Evolutionary conservation across 495 filamentous ascomycete genomes (phyloP), one percentile per base, ranked within the genome.

Genomic region (Podospora pseudopauciseta): DNA sequence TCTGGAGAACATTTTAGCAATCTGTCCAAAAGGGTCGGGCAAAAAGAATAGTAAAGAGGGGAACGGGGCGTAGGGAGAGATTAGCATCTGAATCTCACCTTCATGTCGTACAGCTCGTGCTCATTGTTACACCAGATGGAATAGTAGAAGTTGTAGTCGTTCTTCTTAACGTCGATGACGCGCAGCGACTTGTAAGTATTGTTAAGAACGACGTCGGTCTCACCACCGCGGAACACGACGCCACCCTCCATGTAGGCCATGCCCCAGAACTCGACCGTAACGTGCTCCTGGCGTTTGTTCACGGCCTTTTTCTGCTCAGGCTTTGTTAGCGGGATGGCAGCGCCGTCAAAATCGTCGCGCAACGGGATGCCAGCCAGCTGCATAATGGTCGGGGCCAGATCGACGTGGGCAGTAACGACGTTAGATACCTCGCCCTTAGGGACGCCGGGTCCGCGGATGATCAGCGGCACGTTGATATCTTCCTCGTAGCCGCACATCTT

Each of bases 401-500:
- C 90, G 0, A 88, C 86, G 71, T 92, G 90, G 0, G 89, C 84
- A 0, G 89, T 90, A 2, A 91, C 86, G 2, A 85, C 78, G 63
- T 88, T 80, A 6, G 83, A 81, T 1, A 73, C 76, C n/a, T 72
- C 32, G 0, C 81, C 81, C 53, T 76, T 61, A 0, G 84, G 76
- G 20, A 91, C 77, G 0, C 86, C 84, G 0, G 88, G 87, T 0
- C 88, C 88, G 4, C 88, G 81, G 53, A 90, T 81, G 18, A 88
- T 79, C 5, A 92, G 78, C 0, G 90, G 90, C 0, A 93, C 84
- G 39, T 90, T 88, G 68, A 92, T 88, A 71, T 93, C 90, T 73
- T 91, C 88, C 69, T 92, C 89, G 64, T 86, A 92, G 1, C 88
- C 88, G 65, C 86, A 89, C 34, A 86, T 83, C 77, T 93, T 93